Base-by-base conservation (phyloP, 441 rosid genomes). In the Eutrema salsugineum region DNA sequence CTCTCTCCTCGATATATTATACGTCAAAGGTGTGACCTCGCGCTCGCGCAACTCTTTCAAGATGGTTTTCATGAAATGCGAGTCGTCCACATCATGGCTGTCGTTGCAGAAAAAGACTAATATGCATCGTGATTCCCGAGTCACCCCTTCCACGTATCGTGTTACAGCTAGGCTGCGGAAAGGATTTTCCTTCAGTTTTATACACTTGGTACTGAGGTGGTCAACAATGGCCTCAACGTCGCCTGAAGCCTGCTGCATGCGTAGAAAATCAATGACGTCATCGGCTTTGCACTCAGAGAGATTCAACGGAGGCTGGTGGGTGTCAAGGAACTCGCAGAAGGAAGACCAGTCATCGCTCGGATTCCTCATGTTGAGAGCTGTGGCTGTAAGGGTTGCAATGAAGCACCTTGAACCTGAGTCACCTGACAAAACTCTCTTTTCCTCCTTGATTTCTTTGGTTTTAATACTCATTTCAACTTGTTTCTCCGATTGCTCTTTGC, bases 151-250 rank as follows among this genome's bases (percentile, higher is more conserved):
- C n/a, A 54, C 0, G 27, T 72, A 55, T 0, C 36, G 0, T 46
- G 42, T 53, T 16, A 66, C 71, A 53, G 71, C 40, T 11, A 28
- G 0, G 51, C 61, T 53, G 62, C 24, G 28, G 4, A 66, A 66
- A 66, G 51, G 71, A 40, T 66, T 66, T 1, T 66, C 39, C 50
- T n/a, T n/a, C n/a, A n/a, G n/a, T n/a, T n/a, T n/a, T n/a, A n/a
- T n/a, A n/a, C n/a, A n/a, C n/a, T n/a, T n/a, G n/a, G n/a, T n/a
- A n/a, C n/a, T 39, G 8, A 66, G 71, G 50, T 8, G 14, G 28
- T 17, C 1, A 51, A 28, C 60, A 10, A 55, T 22, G 5, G 7
- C 12, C 7, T 58, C 63, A 1, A 11, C 1, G n/a, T 20, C 30
- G 11, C 4, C 24, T 27, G 61, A 66, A 39, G 0, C 6, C 10